Evolutionary conservation across 2,329 filamentous ascomycete species (phyloP).

Genomic region (Fusarium graminum): DNA sequence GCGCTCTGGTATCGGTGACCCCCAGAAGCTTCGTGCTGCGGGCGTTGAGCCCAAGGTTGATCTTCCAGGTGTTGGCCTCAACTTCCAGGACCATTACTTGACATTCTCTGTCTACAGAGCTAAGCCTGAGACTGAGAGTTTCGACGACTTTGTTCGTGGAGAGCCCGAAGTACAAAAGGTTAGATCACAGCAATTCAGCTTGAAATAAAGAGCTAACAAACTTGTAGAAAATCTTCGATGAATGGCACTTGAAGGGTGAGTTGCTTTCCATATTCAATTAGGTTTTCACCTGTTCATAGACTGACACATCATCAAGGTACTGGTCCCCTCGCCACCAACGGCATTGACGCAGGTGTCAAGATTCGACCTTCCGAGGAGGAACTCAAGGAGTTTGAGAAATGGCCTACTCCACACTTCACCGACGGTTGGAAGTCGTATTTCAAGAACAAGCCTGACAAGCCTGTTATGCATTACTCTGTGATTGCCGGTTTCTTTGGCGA

Average conservation of each 20-base stretch:
- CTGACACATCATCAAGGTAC: constrained; percentile 60
- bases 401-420: constrained; percentile 81
- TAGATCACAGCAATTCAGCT: constrained; percentile 31
- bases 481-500: constrained; percentile 76
- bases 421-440: constrained; percentile 86
- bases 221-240: constrained; percentile 71
- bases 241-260: constrained; percentile 78
- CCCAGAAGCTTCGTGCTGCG: constrained; percentile 75
- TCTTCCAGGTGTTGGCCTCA: constrained; percentile 79
- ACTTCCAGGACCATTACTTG: constrained; percentile 83
- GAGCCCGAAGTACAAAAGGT: constrained; percentile 78
- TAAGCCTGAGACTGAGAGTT: constrained; percentile 81
- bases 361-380: constrained; percentile 78
- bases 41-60: constrained; percentile 78
- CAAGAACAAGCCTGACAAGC: constrained; percentile 86
- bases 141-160: constrained; percentile 83
- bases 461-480: constrained; percentile 86
- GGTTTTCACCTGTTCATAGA: too few relatives aligned
- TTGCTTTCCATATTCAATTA: too few relatives aligned
- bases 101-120: constrained; percentile 79
- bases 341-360: constrained; percentile 85
- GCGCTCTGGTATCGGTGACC: constrained; percentile 78
- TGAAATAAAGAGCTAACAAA: neutral
- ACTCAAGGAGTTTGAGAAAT: constrained; percentile 74
- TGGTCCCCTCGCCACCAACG: constrained; percentile 81